phyloP scores from a whole-genome alignment of 805 yeast genomes.

The Yueomyces sinensis region DNA sequence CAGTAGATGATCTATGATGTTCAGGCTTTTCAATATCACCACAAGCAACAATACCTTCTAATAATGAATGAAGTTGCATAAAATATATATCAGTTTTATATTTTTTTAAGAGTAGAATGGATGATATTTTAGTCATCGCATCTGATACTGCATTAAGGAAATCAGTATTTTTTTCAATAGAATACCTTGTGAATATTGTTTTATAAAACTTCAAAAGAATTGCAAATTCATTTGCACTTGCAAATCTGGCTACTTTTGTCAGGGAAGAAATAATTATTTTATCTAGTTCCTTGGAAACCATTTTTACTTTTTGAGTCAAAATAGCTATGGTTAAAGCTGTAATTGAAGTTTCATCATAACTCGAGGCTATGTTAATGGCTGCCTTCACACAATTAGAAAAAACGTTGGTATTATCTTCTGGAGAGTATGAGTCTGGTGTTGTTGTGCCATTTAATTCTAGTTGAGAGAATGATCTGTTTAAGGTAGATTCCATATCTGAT shows the following conservation, averaged over 20 bases:
- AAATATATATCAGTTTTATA: constrained; percentile 31
- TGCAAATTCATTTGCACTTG: constrained; percentile 54
- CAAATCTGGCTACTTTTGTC: constrained; percentile 44
- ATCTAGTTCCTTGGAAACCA: constrained; percentile 39
- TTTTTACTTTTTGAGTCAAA: constrained; percentile 58
- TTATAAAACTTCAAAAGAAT: constrained; percentile 47
- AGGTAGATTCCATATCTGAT: constrained; percentile 4
- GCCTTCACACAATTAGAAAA: constrained; percentile 61
- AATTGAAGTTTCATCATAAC: constrained; percentile 58
- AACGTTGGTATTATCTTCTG: not conserved
- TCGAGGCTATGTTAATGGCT: constrained; percentile 48
- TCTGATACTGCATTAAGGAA: constrained; percentile 30
- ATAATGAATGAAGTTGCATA: constrained; percentile 49
- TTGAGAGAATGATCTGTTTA: not conserved
- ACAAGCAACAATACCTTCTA: constrained; percentile 52
- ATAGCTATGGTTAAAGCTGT: constrained; percentile 70
- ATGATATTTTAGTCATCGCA: constrained; percentile 37
- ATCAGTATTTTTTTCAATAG: constrained; percentile 26
- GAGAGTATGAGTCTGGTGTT: not conserved
- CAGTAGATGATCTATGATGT: constrained; percentile 68
- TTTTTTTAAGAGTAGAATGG: constrained; percentile 18
- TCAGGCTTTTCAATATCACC: constrained; percentile 71
- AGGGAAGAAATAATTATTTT: constrained; percentile 46
- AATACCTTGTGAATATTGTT: constrained; percentile 33
- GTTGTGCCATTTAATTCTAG: not conserved